phyloP scores from a whole-genome alignment of 768 basidiomycete genomes.

The Naganishia onofrii region DNA sequence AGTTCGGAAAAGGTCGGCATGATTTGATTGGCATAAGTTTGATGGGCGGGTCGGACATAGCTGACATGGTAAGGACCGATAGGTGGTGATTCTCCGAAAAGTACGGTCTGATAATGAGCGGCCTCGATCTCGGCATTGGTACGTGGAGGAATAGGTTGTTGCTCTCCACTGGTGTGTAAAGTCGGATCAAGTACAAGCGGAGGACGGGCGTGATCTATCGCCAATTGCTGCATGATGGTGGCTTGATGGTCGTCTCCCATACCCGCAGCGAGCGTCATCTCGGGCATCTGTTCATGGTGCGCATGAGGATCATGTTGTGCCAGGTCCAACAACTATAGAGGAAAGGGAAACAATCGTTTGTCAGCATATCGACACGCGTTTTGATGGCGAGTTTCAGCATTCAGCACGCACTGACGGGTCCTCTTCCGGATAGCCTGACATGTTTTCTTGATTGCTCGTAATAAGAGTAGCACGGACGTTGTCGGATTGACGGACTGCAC shows the following conservation, averaged over 20 bases:
- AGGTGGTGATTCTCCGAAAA: not conserved
- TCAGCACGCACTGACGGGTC: slow-evolving; percentile 8
- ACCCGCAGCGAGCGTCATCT: slow-evolving; percentile 22
- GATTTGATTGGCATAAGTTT: not conserved
- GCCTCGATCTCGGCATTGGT: not conserved
- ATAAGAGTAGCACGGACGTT: not conserved
- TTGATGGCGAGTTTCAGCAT: not conserved
- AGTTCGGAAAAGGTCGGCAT: slow-evolving; percentile 1
- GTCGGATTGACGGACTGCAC: not conserved
- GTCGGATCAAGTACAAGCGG: slow-evolving; percentile 21
- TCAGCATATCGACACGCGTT: not conserved
- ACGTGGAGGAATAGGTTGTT: not conserved
- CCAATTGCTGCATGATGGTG: slow-evolving; percentile 3
- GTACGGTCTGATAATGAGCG: slow-evolving; percentile 2
- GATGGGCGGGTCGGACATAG: not conserved
- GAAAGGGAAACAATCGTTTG: not conserved
- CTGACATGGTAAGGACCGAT: not conserved
- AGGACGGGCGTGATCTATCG: not conserved
- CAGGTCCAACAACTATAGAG: not conserved
- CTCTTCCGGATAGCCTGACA: slow-evolving; percentile 2
- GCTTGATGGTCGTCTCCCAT: slow-evolving; percentile 13
- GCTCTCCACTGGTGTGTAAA: not conserved
- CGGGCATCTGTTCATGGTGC: slow-evolving; percentile 20
- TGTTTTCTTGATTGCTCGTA: not conserved
- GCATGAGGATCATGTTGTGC: slow-evolving; percentile 5